Evolutionary conservation across 495 filamentous ascomycete species (phyloP), one percentile per base, ranked within the genome.

Genomic region (Penicillium psychrofluorescens): DNA sequence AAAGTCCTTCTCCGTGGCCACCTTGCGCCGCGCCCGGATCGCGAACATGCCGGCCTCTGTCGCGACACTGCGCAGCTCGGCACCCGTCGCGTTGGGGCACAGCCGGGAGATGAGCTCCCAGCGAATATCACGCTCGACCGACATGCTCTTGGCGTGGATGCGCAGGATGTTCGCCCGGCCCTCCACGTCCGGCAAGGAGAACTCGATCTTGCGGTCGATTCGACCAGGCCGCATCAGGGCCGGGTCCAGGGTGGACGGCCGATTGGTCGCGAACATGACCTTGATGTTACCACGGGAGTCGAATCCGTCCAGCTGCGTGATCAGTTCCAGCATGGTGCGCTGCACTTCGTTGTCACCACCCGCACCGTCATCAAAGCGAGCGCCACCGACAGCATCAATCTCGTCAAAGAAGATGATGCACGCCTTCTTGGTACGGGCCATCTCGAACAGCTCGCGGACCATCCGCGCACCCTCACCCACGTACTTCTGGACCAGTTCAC

Each of bases 391-490:
- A 29, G 92, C 92, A 67, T 98, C 92, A 53, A 98, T 92, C 70
- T 98, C 92, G 71, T 98, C 92, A 65, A 98, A 98, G 83, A 98
- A 98, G 68, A 98, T 98, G 61, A 98, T 98, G 68, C 92, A 98
- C 11, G 92, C 92, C 67, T 98, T 98, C 80, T 98, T 98, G 35
- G 92, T 98, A 40, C 92, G 86, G 12, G 94, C 92, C 92, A 98
- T 98, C 69, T 98, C 92, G 68, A 98, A 98, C 2, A 98, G 77
- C 70, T 98, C 92, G 50, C 92, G 84, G 11, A 98, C 92, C 92
- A 98, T 98, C 44, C 92, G 77, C 4, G 92, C 92, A 58, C 92
- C 92, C 63, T 98, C 92, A 56, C 92, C 92, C 12, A 98, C 92
- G 59, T 98, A 98, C 67, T 98, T 98, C 67, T 98, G 92, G 5